These are phyloP conservation scores for Podospora anserina DNA, from an alignment of 495 filamentous ascomycete species.

Conservation along the genomic window DNA sequence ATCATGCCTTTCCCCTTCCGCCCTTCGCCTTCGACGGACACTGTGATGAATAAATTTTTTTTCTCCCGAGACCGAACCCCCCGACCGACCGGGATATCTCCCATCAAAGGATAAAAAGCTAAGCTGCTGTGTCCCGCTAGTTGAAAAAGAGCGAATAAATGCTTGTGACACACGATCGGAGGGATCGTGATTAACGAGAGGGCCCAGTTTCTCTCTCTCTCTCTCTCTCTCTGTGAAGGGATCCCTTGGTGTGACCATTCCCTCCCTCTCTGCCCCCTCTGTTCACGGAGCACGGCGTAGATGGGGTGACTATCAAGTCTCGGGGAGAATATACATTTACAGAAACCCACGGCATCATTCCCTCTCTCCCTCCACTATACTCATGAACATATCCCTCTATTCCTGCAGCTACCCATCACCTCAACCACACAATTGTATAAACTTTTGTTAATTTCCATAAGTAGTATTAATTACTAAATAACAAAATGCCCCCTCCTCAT, in stretches of 20 bases:
- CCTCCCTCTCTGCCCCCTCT: no score
- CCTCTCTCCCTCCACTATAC: no score
- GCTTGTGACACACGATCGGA: not conserved
- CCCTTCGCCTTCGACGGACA: no score
- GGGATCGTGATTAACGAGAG: not conserved
- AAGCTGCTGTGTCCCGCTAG: not conserved
- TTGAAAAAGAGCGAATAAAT: not conserved
- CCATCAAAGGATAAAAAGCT: not conserved
- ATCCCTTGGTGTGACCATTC: no score
- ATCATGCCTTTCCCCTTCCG: not conserved
- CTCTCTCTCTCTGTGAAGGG: no score
- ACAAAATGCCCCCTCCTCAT: not conserved
- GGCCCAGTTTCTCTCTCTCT: no score
- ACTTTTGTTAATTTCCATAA: not conserved
- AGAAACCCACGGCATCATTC: not conserved
- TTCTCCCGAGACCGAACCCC: no score
- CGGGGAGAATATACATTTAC: not conserved
- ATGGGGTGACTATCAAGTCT: no score
- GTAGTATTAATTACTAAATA: not conserved
- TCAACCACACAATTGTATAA: not conserved
- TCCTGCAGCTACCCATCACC: not conserved
- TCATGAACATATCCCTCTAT: not conserved
- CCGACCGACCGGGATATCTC: not conserved
- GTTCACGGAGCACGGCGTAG: no score
- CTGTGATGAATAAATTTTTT: no score